These are phyloP conservation scores for Trifolium repens DNA, from an alignment of 306 rosid genomes.

Conservation along the genomic window DNA sequence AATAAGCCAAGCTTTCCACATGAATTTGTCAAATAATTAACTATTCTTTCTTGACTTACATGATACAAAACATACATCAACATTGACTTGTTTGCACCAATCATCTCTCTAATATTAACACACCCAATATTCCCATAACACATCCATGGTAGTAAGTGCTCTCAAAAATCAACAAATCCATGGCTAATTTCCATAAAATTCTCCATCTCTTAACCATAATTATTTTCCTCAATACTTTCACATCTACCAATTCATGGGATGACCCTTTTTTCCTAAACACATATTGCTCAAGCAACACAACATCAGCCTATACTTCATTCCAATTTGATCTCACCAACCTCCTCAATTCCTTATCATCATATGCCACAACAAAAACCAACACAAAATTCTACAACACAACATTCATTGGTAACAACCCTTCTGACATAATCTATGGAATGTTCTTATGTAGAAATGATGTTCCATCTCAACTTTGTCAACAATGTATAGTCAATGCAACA, in stretches of 20 bases:
- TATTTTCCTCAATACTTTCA: background rate
- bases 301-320: background rate
- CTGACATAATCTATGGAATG: conserved; percentile 13
- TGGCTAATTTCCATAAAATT: background rate
- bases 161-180: background rate
- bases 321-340: conserved; percentile 1
- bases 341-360: conserved; percentile 11
- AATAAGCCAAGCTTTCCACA: background rate
- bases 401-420: conserved; percentile 6
- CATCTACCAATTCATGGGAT: conserved; percentile 18
- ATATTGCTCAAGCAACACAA: conserved; percentile 15
- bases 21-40: background rate
- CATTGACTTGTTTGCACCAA: background rate
- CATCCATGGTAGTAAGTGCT: background rate
- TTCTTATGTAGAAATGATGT: conserved; percentile 27
- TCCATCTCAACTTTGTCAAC: conserved; percentile 21
- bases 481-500: conserved; percentile 5
- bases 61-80: background rate
- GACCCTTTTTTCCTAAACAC: background rate
- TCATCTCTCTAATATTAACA: background rate
- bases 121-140: background rate
- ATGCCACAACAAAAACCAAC: background rate
- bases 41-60: background rate
- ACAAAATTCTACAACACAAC: conserved; percentile 13
- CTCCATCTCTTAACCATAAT: background rate